Conservation (phyloP, 1,284 basidiomycete species). For the Ustilago nuda region DNA sequence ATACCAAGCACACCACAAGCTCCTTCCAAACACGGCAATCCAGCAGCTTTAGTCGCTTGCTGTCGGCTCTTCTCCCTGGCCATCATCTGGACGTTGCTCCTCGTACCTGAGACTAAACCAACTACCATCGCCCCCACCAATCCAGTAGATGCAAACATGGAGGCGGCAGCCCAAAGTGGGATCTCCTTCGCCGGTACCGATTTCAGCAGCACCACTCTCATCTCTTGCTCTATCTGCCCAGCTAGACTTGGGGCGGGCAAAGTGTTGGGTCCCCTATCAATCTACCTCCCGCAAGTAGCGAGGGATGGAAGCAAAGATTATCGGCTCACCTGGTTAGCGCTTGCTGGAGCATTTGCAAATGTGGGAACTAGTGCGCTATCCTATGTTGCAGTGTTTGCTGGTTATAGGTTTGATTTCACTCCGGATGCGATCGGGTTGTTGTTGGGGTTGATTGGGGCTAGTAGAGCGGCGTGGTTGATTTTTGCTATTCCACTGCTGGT, state of each 20-base stretch:
- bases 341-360: slow-evolving; percentile 42
- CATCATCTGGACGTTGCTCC: slow-evolving; percentile 29
- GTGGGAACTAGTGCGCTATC: slow-evolving; percentile 40
- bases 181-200: neutral
- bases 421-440: slow-evolving; percentile 45
- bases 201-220: neutral
- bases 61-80: slow-evolving; percentile 41
- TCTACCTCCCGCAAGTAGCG: slow-evolving; percentile 36
- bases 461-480: slow-evolving; percentile 42
- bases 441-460: slow-evolving; percentile 38
- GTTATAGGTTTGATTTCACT: slow-evolving; percentile 49
- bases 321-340: slow-evolving; percentile 41
- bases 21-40: slow-evolving; percentile 43
- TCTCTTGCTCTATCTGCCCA: slow-evolving; percentile 6
- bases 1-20: slow-evolving; percentile 29
- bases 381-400: slow-evolving; percentile 43
- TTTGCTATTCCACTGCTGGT: slow-evolving; percentile 43
- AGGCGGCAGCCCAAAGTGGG: neutral
- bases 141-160: neutral
- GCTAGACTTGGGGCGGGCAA: slow-evolving; percentile 22
- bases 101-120: slow-evolving; percentile 46
- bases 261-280: slow-evolving; percentile 38
- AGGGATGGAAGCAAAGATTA: slow-evolving; percentile 40
- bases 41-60: slow-evolving; percentile 38
- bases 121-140: slow-evolving; percentile 5